phyloP scores from a whole-genome alignment of 495 filamentous ascomycete genomes.

The Penicillium malachiteum region DNA sequence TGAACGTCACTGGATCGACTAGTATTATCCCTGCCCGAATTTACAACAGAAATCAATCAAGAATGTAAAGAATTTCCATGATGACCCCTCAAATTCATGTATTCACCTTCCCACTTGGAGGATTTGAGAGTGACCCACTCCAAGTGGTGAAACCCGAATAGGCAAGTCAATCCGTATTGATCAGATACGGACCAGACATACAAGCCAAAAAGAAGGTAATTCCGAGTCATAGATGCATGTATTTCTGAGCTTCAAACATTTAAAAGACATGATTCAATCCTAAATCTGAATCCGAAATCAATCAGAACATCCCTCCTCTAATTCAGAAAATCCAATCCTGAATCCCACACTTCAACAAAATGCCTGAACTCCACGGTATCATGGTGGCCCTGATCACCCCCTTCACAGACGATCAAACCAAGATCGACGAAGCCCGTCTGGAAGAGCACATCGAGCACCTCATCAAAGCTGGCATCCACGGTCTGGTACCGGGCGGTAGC shows the following conservation, averaged over 20 bases:
- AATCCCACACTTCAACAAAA: slow-evolving; percentile 11
- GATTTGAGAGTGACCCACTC: too few species aligned
- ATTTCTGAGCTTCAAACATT: background rate
- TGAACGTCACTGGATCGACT: too few species aligned
- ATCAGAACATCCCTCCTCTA: background rate
- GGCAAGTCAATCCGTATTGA: background rate
- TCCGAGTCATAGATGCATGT: background rate
- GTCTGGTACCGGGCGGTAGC: slow-evolving; percentile 40
- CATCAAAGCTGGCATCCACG: slow-evolving; percentile 34
- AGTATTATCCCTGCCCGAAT: too few species aligned
- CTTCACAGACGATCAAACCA: slow-evolving; percentile 33
- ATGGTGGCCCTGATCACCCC: slow-evolving; percentile 41
- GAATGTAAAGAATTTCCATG: background rate
- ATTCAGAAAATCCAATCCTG: background rate
- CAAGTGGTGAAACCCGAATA: background rate
- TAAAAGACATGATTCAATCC: background rate
- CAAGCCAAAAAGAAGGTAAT: background rate
- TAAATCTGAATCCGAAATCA: background rate
- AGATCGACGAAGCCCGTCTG: slow-evolving; percentile 32
- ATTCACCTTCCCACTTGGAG: background rate
- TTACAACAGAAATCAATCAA: too few species aligned
- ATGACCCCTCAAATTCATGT: background rate
- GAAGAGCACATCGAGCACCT: slow-evolving; percentile 39
- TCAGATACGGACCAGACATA: background rate
- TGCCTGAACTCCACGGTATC: slow-evolving; percentile 29